Evolutionary conservation across 164 flowering plant species (phyloP), one percentile per base, ranked within the genome.

Genomic region (Macadamia integrifolia): DNA sequence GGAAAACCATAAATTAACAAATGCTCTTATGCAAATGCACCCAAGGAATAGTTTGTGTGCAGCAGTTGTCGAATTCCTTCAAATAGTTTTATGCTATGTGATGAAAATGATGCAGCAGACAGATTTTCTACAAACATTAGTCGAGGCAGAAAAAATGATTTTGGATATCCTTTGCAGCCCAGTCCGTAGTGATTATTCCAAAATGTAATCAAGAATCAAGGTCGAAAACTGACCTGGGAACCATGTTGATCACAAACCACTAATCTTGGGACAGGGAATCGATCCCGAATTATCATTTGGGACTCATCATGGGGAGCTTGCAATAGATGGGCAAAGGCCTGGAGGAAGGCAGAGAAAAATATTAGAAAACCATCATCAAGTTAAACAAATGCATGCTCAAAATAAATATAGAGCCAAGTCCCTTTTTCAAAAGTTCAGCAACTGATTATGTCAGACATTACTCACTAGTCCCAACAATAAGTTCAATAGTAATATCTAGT

Each of bases 191-290:
- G 6, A 14, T 14, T 17, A 14, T 53, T 14, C 15, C 57, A 14
- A 13, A 6, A 11, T 1, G 57, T 2, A 53, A 4, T 2, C 57
- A 12, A 35, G 40, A 35, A 35, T 35, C 40, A 14, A 14, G 15
- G 6, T 11, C 3, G 17, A 71, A 15, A 31, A 72, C 73, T 67
- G 48, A 93, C 98, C 98, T 93, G 98, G 53, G 98, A 93, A 46
- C 98, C 98, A 80, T 93, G 97, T 74, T 93, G 98, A 85, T 93
- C 98, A 70, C 98, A 93, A 2, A 93, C 88, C 29, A 93, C 98
- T 73, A 93, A 67, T 80, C 98, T 84, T 60, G 98, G 98, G 32
- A 89, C 91, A 48, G 98, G 98, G 68, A 91, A 93, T 23, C 98
- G 88, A 0, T 91, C 96, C 23, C 66, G 84, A 66, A 87, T 82